A percentile compares a stretch with the other conserved stretches of the same genome.
Evolutionary conservation across 2,329 filamentous ascomycete species (phyloP).

Genomic region (Coleophoma cylindrospora): DNA sequence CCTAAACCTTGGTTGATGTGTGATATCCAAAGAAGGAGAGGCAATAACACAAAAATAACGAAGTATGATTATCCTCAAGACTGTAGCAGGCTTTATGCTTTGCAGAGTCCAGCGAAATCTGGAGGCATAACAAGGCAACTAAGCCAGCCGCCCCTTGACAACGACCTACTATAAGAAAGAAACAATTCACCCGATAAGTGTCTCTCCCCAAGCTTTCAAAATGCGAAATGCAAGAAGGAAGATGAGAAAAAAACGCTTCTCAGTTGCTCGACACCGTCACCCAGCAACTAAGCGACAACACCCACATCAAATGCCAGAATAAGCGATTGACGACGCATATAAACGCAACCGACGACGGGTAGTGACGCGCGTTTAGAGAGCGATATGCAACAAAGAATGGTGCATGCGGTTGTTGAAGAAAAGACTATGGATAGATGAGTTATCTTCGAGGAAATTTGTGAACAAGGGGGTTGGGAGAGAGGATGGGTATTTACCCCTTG

Average conservation of each 20-base stretch:
- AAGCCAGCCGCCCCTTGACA: not conserved
- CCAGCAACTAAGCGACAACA: not conserved
- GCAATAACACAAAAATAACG: too few species aligned
- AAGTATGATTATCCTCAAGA: too few species aligned
- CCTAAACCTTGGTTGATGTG: too few species aligned
- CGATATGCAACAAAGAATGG: constrained; percentile 1
- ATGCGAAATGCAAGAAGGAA: not conserved
- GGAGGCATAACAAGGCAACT: too few species aligned
- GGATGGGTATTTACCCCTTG: too few species aligned
- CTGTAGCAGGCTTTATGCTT: too few species aligned
- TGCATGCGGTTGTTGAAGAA: not conserved
- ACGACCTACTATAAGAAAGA: not conserved
- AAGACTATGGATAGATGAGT: not conserved
- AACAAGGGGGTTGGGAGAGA: not conserved
- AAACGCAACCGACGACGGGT: constrained; percentile 1
- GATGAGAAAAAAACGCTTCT: not conserved
- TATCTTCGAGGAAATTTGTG: not conserved
- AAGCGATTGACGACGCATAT: constrained; percentile 1
- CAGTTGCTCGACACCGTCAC: not conserved
- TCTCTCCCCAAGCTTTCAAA: not conserved
- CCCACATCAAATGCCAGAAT: not conserved
- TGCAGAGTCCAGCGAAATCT: too few species aligned
- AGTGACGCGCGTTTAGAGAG: constrained; percentile 1
- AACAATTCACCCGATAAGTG: not conserved
- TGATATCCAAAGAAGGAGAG: too few species aligned